Conservation (phyloP, 2,329 filamentous ascomycete species). For the Penicillium sp. region DNA sequence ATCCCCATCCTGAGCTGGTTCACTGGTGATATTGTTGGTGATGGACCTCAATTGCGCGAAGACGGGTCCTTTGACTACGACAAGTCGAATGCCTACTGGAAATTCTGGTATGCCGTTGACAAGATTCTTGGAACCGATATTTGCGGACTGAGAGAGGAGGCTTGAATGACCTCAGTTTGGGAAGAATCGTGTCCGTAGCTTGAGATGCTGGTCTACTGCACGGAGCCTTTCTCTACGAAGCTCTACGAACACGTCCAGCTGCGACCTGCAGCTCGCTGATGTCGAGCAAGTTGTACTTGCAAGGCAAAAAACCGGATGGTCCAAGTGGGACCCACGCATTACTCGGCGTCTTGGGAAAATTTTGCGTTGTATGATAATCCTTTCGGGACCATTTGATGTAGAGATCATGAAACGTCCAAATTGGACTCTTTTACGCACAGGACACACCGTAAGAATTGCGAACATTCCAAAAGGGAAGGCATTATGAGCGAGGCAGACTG, state of each 20-base stretch:
- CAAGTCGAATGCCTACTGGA: constrained; percentile 60
- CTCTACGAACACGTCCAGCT: neutral
- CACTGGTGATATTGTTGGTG: constrained; percentile 53
- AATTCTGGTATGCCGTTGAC: constrained; percentile 59
- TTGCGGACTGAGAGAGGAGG: constrained; percentile 57
- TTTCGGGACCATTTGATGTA: constrained; percentile 6
- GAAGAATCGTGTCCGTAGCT: neutral
- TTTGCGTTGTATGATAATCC: constrained; percentile 16
- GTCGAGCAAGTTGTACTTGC: neutral
- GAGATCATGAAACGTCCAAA: constrained; percentile 13
- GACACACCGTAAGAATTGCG: neutral
- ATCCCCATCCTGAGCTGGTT: constrained; percentile 73
- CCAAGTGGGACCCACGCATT: constrained; percentile 6
- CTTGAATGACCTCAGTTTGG: constrained; percentile 16
- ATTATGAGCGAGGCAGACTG: neutral
- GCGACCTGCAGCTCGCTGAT: neutral
- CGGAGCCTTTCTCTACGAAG: neutral
- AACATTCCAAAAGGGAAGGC: neutral
- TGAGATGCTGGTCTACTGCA: neutral
- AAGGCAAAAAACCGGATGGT: neutral
- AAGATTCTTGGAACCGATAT: constrained; percentile 58
- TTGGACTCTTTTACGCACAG: neutral
- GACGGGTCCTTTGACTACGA: constrained; percentile 66
- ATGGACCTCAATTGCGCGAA: constrained; percentile 45
- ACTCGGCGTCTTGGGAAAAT: constrained; percentile 10